Base-by-base conservation (phyloP, 148 eudicot genomes). In the Drosera capensis region DNA sequence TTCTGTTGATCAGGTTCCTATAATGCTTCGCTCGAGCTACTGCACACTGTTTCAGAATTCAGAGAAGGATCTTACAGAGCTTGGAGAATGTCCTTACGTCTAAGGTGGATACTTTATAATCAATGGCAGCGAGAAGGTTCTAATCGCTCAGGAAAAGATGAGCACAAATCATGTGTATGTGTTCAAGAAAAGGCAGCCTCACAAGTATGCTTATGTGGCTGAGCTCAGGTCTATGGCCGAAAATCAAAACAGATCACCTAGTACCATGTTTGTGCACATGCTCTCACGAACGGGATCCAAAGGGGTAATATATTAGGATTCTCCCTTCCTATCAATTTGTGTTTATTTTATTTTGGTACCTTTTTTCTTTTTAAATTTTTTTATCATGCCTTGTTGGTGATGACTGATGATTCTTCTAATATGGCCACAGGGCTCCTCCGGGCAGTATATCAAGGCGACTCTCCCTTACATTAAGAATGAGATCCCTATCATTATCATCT, bases 181-280 rank as follows among this genome's bases (percentile, higher is more conserved):
- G 22, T 90, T 90, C 41, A 85, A 90, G 64, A 90, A 85, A 71
- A 80, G 99, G 66, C 99, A 90, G 73, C 99, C 99, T 0, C 84
- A 90, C 66, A 90, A 90, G 76, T 90, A 78, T 71, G 86, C 99
- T 25, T 90, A 64, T 64, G 80, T 80, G 58, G 99, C 75, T 0
- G 99, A 90, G 80, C 95, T 90, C 20, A 75, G 99, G 54, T 90
- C 99, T 38, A 90, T 90, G 95, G 92, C 95, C 15, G 99, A 90
- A 65, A 60, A 74, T 49, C 99, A 90, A 57, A 90, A 84, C 54
- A 75, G 93, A 68, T 87, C 99, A 21, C 95, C 99, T 3, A 90
- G 99, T 64, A 69, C 85, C 51, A 90, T 90, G 99, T 75, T 84
- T 70, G 99, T 90, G 49, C 75, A 88, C 59, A 90, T 90, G 99